These are phyloP conservation scores for Leptosphaerulina australis DNA, from an alignment of 2,329 filamentous ascomycete genomes.

Conservation along the genomic window DNA sequence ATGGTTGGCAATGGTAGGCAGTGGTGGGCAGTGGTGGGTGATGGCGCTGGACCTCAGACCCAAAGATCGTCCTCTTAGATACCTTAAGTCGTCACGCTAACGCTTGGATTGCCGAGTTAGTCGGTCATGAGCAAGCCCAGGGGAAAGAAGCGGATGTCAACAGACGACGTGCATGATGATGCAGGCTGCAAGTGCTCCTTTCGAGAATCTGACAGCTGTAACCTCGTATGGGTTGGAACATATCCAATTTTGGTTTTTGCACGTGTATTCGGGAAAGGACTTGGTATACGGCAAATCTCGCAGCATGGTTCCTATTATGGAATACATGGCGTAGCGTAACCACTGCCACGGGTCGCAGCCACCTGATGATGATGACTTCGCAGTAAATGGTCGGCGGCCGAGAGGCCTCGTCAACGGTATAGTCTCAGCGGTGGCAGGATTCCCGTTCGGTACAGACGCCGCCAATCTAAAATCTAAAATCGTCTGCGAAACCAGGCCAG, in stretches of 20 bases:
- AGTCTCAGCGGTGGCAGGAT: conserved; percentile 25
- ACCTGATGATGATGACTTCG: conserved; percentile 8
- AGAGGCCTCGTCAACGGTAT: conserved; percentile 30
- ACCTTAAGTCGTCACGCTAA: conserved; percentile 4
- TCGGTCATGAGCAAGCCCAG: conserved; percentile 9
- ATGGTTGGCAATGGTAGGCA: too few species aligned
- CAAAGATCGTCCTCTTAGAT: conserved; percentile 12
- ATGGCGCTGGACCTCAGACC: conserved; percentile 13
- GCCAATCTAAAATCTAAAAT: conserved; percentile 27
- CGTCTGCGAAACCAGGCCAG: conserved; percentile 14
- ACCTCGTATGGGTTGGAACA: conserved; percentile 1
- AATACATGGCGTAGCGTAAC: conserved; percentile 20
- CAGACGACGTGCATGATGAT: conserved; percentile 13
- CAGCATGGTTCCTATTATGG: conserved; percentile 16
- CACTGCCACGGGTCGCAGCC: conserved; percentile 10
- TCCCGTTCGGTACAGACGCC: conserved; percentile 27
- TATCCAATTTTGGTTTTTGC: background rate
- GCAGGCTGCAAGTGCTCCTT: conserved; percentile 16
- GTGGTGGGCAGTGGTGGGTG: conserved; percentile 16
- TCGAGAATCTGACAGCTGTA: conserved; percentile 15
- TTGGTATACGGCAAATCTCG: conserved; percentile 8
- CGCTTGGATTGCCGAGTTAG: conserved; percentile 17
- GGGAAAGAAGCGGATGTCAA: conserved; percentile 3
- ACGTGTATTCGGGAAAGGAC: conserved; percentile 1
- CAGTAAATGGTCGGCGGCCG: conserved; percentile 26